phyloP scores from a whole-genome alignment of 768 basidiomycete genomes.

The Kwoniella newhampshirensis region DNA sequence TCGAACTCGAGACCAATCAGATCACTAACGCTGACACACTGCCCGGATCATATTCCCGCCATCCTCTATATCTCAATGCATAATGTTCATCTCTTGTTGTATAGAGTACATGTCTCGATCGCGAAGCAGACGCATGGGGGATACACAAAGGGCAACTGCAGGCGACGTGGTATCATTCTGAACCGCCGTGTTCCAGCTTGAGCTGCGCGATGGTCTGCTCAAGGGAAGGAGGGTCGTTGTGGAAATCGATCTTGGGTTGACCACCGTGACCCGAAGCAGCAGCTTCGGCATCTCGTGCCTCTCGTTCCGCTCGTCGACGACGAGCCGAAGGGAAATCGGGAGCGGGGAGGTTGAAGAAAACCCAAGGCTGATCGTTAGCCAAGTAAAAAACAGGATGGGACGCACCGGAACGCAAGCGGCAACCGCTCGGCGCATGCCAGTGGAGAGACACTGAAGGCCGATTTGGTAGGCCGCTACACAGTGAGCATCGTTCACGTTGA shows the following conservation, averaged over 20 bases:
- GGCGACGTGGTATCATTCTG: too few relatives aligned
- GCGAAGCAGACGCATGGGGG: too few relatives aligned
- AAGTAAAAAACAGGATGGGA: neutral
- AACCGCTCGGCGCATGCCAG: conserved; percentile 91
- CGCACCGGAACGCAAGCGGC: conserved; percentile 73
- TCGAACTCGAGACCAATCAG: too few relatives aligned
- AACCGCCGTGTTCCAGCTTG: conserved; percentile 27
- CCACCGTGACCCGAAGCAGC: conserved; percentile 47
- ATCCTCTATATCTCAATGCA: too few relatives aligned
- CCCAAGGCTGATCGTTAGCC: conserved; percentile 39
- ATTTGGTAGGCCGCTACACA: conserved; percentile 86
- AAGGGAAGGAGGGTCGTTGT: conserved; percentile 42
- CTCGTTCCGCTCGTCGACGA: conserved; percentile 42
- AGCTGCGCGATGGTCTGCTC: conserved; percentile 42
- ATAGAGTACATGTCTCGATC: too few relatives aligned
- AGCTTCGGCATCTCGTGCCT: conserved; percentile 39
- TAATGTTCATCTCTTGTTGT: too few relatives aligned
- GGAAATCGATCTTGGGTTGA: conserved; percentile 30
- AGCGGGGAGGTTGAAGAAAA: conserved; percentile 47
- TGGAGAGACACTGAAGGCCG: conserved; percentile 89
- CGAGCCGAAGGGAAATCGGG: conserved; percentile 45
- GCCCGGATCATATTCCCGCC: too few relatives aligned
- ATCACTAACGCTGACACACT: too few relatives aligned
- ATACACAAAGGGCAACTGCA: too few relatives aligned
- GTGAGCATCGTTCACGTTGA: neutral